Evolutionary conservation across 352 stramenopile species (phyloP), one percentile per base, ranked within the genome.

Genomic region (Pythium myriotylum): DNA sequence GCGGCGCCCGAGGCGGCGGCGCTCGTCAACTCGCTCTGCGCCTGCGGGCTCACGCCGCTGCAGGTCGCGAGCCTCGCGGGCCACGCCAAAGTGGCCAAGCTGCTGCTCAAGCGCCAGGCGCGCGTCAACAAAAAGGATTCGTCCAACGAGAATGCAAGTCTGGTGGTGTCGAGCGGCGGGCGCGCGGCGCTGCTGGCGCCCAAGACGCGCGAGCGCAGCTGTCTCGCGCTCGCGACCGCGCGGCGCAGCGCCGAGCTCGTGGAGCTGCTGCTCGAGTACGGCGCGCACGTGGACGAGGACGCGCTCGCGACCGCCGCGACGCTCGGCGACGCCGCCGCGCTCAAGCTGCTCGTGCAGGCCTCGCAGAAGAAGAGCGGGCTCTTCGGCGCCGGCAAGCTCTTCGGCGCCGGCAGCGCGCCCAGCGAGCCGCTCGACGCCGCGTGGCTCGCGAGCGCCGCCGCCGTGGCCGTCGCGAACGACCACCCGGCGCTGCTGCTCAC

Each of bases 11-110:
- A 89, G 27, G 68, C 74, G 20, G 66, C 81, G 19, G 76, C 85
- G 62, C 74, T 91, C 48, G 79, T 91, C 0, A 89, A 92, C 65
- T 87, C 78, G 17, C 71, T 41, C 43, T 90, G 83, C 59, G 68
- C 67, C 17, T 91, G 84, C 48, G 84, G 84, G 41, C 81, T 86
- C 50, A 90, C 81, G 48, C 80, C 82, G 27, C 61, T 93, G 4
- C 78, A 93, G 54, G 81, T 91, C 40, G 81, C 82, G 23, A 85
- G 81, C 55, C 76, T 82, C 54, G 49, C 62, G 1, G 80, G 77
- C 19, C 74, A 91, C 67, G 53, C 52, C 22, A 70, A 73, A 19
- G 72, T 93, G 27, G 80, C 79, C 42, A 84, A 86, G 68, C 49
- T 91, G 41, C 59, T 93, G 47, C 74, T 93, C 26, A 75, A 74